phyloP scores from a whole-genome alignment of 1,139 yeast genomes.

The Protomyces gravidus region DNA sequence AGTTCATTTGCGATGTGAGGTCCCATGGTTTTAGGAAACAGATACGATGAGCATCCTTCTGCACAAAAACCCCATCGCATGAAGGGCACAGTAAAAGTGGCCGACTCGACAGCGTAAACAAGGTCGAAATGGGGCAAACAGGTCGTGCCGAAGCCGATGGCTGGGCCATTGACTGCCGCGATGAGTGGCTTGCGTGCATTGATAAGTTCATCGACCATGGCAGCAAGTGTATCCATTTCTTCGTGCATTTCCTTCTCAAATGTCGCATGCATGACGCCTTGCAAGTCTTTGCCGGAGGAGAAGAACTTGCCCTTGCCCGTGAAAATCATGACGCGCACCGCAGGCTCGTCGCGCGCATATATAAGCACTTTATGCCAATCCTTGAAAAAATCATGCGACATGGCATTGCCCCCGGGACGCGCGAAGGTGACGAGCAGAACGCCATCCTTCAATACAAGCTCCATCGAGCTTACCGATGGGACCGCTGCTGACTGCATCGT shows the following conservation, averaged over 20 bases:
- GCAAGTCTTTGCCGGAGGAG: conserved; percentile 18
- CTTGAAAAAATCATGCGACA: conserved; percentile 11
- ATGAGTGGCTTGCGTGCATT: conserved; percentile 15
- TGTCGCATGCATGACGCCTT: conserved; percentile 6
- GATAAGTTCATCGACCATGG: conserved; percentile 14
- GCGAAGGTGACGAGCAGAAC: conserved; percentile 11
- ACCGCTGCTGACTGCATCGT: too few relatives aligned
- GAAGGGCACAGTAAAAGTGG: conserved; percentile 20
- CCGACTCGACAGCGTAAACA: conserved; percentile 50
- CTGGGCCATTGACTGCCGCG: conserved; percentile 27
- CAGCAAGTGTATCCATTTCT: conserved; percentile 16
- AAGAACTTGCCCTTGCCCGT: conserved; percentile 21
- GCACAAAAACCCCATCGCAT: conserved; percentile 27
- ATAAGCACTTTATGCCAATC: conserved; percentile 20
- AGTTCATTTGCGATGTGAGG: conserved; percentile 20
- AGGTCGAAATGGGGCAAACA: conserved; percentile 42
- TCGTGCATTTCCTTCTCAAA: conserved; percentile 14
- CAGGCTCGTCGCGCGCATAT: conserved; percentile 1
- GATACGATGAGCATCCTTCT: conserved; percentile 17
- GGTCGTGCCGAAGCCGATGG: conserved; percentile 46
- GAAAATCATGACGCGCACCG: conserved; percentile 20
- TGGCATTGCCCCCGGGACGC: conserved; percentile 23
- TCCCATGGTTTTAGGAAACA: conserved; percentile 15
- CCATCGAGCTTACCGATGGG: too few relatives aligned
- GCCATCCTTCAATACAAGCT: conserved; percentile 5